Base-by-base conservation (phyloP, 805 yeast species). In the Metschnikowia bowlesiae region DNA sequence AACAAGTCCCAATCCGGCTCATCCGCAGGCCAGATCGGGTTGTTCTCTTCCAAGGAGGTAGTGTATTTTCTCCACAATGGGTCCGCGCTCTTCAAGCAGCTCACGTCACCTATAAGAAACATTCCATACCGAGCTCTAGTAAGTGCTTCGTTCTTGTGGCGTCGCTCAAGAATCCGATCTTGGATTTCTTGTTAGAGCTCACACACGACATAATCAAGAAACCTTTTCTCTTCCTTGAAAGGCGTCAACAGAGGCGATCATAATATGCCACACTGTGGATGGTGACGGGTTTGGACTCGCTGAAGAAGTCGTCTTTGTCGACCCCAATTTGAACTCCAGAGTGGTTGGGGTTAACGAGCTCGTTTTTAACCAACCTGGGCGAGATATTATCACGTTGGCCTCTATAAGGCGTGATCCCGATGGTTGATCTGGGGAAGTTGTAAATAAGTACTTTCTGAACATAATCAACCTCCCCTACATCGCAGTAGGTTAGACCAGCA, bases 51-150 rank as follows among this genome's bases (percentile, higher is more conserved):
- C 45, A 58, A 48, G 5, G 52, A 45, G 11, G 43, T 53, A 29
- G 56, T 49, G 30, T 56, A 58, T 48, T 58, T 56, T 32, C 35
- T 56, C 61, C 61, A 58, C 30, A 58, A 47, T 6, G 45, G 39
- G 39, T 56, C 57, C 6, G 57, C 38, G 14, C 31, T 44, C 31
- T 47, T 48, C 34, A 58, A 48, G 35, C 61, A 58, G 1, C 44
- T 40, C 8, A 49, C 49, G 31, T 58, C 61, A 14, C 61, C 61
- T 28, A 58, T 44, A 22, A 58, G 50, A 14, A 87, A 75, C 54
- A 89, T 66, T 5, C 96, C 96, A 62, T 81, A 89, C 64, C 80
- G 84, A 28, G 96, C 96, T 68, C 97, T 81, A 1, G 96, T 89
- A 46, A 89, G 73, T 4, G 96, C 96, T 89, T 89, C 63, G 89